Evolutionary conservation across 352 stramenopile genomes (phyloP).

Genomic region (Phytophthora crassamura): DNA sequence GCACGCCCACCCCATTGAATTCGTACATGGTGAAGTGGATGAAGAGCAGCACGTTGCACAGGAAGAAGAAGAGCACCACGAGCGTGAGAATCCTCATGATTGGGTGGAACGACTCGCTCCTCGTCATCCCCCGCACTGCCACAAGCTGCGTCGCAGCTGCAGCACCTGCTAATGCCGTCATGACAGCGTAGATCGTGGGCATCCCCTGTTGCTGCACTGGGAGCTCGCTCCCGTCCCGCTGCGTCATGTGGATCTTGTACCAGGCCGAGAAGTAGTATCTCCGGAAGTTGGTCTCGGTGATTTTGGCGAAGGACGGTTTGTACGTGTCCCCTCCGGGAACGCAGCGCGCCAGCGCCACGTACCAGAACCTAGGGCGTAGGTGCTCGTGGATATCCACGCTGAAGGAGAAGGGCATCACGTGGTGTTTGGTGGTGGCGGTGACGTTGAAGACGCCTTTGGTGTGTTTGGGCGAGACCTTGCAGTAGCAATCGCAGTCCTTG

Average conservation of each 20-base stretch:
- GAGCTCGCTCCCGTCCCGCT: conserved; percentile 66
- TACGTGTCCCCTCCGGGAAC: conserved; percentile 70
- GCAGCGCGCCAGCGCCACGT: conserved; percentile 75
- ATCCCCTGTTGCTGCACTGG: conserved; percentile 73
- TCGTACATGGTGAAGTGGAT: conserved; percentile 66
- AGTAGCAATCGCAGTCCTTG: conserved; percentile 64
- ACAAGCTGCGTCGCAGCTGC: conserved; percentile 48
- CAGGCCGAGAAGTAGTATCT: conserved; percentile 85
- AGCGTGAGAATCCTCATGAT: conserved; percentile 79
- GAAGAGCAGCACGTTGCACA: conserved; percentile 65
- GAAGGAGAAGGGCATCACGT: conserved; percentile 64
- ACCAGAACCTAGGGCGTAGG: conserved; percentile 73
- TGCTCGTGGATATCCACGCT: conserved; percentile 71
- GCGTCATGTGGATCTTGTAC: conserved; percentile 84
- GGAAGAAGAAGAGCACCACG: conserved; percentile 67
- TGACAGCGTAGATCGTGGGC: conserved; percentile 56
- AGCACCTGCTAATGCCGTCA: conserved; percentile 48
- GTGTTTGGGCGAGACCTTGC: conserved; percentile 74
- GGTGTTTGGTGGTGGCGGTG: conserved; percentile 43
- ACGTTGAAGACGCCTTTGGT: conserved; percentile 80
- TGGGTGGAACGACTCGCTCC: conserved; percentile 79
- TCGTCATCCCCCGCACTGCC: conserved; percentile 50
- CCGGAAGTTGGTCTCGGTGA: conserved; percentile 73
- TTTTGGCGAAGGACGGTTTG: conserved; percentile 65
- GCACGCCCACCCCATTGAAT: conserved; percentile 73